Percentiles rank a stretch among this genome's conserved stretches.
Evolutionary conservation across 129 eudicot genomes (phyloP).

Genomic region (Artemisia argyi): DNA sequence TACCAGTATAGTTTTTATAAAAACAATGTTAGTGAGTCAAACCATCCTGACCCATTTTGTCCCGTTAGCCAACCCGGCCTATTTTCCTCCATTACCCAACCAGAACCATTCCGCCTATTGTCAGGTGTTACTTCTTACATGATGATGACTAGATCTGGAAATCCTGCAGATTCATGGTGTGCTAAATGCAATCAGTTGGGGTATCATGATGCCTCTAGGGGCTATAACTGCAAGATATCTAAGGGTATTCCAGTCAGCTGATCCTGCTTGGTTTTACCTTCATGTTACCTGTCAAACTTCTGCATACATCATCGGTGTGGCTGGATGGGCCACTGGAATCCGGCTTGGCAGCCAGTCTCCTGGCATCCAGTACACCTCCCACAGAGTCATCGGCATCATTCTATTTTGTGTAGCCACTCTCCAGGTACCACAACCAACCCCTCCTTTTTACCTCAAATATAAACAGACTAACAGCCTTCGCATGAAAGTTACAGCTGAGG

Average conservation of each 20-base stretch:
- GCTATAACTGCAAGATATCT: slow-evolving; percentile 74
- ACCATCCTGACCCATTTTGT: too few relatives aligned
- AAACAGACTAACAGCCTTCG: slow-evolving; percentile 23
- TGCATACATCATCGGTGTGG: slow-evolving; percentile 72
- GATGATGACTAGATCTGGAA: slow-evolving; percentile 1
- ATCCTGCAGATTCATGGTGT: slow-evolving; percentile 70
- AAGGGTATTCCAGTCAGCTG: slow-evolving; percentile 65
- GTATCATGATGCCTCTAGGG: slow-evolving; percentile 75
- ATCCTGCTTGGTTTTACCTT: slow-evolving; percentile 94
- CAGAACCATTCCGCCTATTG: too few relatives aligned
- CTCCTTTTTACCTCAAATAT: slow-evolving; percentile 11
- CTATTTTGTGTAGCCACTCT: slow-evolving; percentile 75
- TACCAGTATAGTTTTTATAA: too few relatives aligned
- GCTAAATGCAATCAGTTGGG: slow-evolving; percentile 84
- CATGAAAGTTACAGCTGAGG: slow-evolving; percentile 14
- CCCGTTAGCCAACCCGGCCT: too few relatives aligned
- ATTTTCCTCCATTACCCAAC: too few relatives aligned
- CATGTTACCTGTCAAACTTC: slow-evolving; percentile 73
- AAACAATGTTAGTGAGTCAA: too few relatives aligned
- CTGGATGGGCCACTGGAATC: slow-evolving; percentile 93
- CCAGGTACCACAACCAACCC: slow-evolving; percentile 40
- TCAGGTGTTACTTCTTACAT: neutral
- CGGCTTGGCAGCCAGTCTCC: slow-evolving; percentile 70
- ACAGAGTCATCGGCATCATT: slow-evolving; percentile 68
- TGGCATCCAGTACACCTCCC: slow-evolving; percentile 58